Evolutionary conservation across 768 basidiomycete species (phyloP).

Genomic region (Daedalea quercina): DNA sequence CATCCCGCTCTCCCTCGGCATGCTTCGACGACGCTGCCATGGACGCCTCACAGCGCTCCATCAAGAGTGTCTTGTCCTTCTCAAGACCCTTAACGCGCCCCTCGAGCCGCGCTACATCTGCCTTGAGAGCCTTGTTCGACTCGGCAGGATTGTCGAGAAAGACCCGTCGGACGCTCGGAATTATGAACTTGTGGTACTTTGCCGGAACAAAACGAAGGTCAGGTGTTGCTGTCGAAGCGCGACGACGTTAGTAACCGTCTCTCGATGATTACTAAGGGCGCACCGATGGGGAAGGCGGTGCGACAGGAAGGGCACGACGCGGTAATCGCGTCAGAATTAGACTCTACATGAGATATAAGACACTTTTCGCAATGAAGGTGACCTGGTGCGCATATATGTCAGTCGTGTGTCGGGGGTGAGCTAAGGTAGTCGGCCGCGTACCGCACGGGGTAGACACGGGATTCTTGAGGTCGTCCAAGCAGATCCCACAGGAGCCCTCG

Average conservation of each 20-base stretch:
- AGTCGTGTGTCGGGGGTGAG: not conserved
- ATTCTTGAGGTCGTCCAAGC: slow-evolving; percentile 21
- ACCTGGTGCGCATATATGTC: slow-evolving; percentile 11
- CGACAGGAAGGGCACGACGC: slow-evolving; percentile 27
- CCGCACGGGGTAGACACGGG: slow-evolving; percentile 27
- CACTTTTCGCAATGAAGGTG: slow-evolving; percentile 27
- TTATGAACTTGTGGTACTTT: slow-evolving; percentile 42
- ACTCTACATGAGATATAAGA: slow-evolving; percentile 18
- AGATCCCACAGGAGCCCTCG: slow-evolving; percentile 15
- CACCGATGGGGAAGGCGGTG: slow-evolving; percentile 21
- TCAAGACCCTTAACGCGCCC: slow-evolving; percentile 31
- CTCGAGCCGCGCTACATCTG: slow-evolving; percentile 31
- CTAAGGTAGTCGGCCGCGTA: slow-evolving; percentile 4
- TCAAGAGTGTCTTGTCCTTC: slow-evolving; percentile 36
- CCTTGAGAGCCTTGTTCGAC: slow-evolving; percentile 15
- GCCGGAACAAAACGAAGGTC: slow-evolving; percentile 40
- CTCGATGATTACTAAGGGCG: slow-evolving; percentile 2
- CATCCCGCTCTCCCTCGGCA: slow-evolving; percentile 23
- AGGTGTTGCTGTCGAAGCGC: slow-evolving; percentile 15
- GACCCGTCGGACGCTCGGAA: slow-evolving; percentile 42
- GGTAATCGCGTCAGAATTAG: slow-evolving; percentile 19
- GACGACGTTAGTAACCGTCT: not conserved
- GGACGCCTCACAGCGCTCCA: slow-evolving; percentile 36
- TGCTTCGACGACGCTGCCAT: slow-evolving; percentile 28
- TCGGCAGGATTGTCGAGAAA: slow-evolving; percentile 27